Evolutionary conservation across 176 grass and related monocot species (phyloP).

Genomic region (Pharus latifolius): DNA sequence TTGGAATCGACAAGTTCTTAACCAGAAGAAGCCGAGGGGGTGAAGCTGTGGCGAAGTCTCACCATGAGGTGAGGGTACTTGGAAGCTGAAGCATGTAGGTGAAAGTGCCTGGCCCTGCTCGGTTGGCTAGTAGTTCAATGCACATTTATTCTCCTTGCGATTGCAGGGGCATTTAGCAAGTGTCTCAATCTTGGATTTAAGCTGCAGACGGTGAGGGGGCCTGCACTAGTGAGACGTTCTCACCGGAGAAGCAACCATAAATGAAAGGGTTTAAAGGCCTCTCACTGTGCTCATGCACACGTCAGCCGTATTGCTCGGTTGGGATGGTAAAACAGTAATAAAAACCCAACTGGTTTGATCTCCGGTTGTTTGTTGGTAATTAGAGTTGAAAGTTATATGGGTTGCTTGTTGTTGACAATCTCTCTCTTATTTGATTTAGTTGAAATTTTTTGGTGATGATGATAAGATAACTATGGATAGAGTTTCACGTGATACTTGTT

Average conservation of each 20-base stretch:
- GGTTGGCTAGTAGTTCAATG: slow-evolving; percentile 35
- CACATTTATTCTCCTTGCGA: slow-evolving; percentile 35
- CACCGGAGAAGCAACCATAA: slow-evolving; percentile 10
- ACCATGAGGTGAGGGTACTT: neutral
- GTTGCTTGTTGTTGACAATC: too few species aligned
- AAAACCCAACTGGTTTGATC: neutral
- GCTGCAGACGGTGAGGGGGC: neutral
- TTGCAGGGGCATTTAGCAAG: slow-evolving; percentile 11
- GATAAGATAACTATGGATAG: too few species aligned
- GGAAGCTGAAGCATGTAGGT: neutral
- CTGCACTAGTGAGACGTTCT: neutral
- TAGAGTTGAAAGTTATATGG: too few species aligned
- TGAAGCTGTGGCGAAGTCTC: neutral
- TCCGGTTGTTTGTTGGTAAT: too few species aligned
- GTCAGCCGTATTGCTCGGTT: neutral
- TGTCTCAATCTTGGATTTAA: slow-evolving; percentile 23
- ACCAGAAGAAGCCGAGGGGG: neutral
- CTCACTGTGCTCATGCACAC: slow-evolving; percentile 3
- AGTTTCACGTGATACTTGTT: too few species aligned
- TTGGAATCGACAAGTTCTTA: too few species aligned
- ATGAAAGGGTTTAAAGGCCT: slow-evolving; percentile 4
- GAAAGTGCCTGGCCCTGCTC: neutral
- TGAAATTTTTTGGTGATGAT: too few species aligned
- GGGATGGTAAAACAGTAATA: slow-evolving; percentile 1
- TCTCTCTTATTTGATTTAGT: too few species aligned